Base-by-base conservation (phyloP, 2,329 filamentous ascomycete genomes). In the Emericellopsis atlantica region DNA sequence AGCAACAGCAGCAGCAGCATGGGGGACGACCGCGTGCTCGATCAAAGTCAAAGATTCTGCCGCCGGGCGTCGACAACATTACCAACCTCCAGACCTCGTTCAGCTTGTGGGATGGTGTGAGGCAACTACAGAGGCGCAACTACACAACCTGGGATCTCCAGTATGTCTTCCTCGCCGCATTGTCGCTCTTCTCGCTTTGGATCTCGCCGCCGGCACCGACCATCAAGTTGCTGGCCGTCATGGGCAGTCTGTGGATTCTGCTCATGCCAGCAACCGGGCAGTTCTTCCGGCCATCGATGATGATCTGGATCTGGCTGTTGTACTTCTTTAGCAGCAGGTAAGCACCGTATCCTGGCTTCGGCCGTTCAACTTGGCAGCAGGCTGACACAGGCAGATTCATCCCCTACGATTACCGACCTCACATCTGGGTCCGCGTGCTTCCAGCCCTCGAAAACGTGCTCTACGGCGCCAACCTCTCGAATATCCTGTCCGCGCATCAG, bases 361-460 rank as follows among this genome's bases (percentile, higher is more conserved):
- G 18, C 18, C 18, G 4, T 21, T 5, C 18, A 36, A 16, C 11
- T 18, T 2, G 6, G 18, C 15, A 32, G 37, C 16, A 14, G 16
- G 40, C 40, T 36, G 40, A 42, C 39, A 38, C 37, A 10, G 44
- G 10, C 54, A 94, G 88, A 55, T 95, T 94, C 65, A 89, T 95
- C 51, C 84, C 87, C 32, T 76, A 79, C 50, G 84, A 90, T 55
- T 92, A 88, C 66, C 80, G 90, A 50, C 89, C 89, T 44, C 83
- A 87, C 46, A 95, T 95, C 53, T 95, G 88, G 85, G 90, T 95
- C 49, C 87, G 89, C 54, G 87, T 96, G 23, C 74, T 96, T 31
- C 90, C 90, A 5, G 87, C 90, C 15, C 76, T 96, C 48, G 90
- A 96, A 65, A 95, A 96, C 61, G 92, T 96, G 46, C 73, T 96